Evolutionary conservation across 495 filamentous ascomycete species (phyloP).

Genomic region (Schizothecium vesticola): DNA sequence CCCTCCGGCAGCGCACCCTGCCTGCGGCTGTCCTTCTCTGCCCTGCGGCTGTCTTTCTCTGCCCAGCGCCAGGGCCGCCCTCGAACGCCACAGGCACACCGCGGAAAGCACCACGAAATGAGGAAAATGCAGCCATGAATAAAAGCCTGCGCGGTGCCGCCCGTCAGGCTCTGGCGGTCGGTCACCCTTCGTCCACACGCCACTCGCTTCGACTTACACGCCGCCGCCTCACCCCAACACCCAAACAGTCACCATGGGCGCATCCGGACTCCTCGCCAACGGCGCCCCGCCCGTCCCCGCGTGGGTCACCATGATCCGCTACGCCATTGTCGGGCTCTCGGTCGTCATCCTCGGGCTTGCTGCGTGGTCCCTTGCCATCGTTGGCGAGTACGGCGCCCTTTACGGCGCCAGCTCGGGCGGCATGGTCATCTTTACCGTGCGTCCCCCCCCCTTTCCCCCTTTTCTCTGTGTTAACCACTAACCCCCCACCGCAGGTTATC

Average conservation of each 20-base stretch:
- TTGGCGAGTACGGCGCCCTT: slow-evolving; percentile 3
- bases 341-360: slow-evolving; percentile 29
- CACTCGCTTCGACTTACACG: not conserved
- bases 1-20: not conserved
- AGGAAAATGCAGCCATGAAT: not conserved
- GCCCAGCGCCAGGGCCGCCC: not conserved
- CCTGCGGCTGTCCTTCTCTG: not conserved
- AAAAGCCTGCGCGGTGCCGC: not conserved
- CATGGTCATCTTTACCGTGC: slow-evolving; percentile 36
- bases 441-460: not conserved
- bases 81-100: not conserved
- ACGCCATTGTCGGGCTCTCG: slow-evolving; percentile 34
- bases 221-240: too few relatives aligned
- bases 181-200: not conserved
- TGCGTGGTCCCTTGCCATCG: slow-evolving; percentile 29
- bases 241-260: slow-evolving; percentile 26
- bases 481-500: slow-evolving; percentile 22
- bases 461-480: not conserved
- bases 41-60: not conserved
- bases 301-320: slow-evolving; percentile 31
- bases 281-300: slow-evolving; percentile 31
- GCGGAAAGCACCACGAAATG: not conserved
- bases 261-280: slow-evolving; percentile 23
- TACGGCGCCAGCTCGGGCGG: slow-evolving; percentile 13
- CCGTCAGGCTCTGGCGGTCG: not conserved